A percentile compares a stretch with the other conserved stretches of the same genome.
Evolutionary conservation across 2,329 filamentous ascomycete species (phyloP).

Genomic region (Fusarium acutatum): DNA sequence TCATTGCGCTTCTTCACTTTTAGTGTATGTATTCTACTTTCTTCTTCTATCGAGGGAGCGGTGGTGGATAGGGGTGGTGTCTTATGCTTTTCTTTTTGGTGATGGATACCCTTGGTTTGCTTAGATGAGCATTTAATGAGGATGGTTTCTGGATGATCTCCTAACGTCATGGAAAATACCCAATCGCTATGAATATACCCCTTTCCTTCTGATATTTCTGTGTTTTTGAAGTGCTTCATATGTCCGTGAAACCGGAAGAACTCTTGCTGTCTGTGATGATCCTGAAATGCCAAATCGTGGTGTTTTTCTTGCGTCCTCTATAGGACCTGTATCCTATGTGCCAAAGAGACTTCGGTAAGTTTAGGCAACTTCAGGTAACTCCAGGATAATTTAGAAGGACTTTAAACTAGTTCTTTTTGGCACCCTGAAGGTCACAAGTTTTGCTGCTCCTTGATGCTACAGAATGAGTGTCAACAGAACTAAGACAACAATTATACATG

Average conservation of each 20-base stretch:
- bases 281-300: neutral
- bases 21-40: conserved; percentile 28
- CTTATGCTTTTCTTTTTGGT: neutral
- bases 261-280: neutral
- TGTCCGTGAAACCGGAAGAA: neutral
- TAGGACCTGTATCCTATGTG: neutral
- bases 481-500: neutral
- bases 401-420: no score
- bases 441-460: neutral
- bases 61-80: neutral
- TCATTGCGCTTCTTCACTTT: neutral
- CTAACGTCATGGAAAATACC: conserved; percentile 26
- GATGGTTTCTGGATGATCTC: conserved; percentile 4
- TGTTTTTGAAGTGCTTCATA: neutral
- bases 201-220: neutral
- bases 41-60: neutral
- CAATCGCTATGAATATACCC: conserved; percentile 30
- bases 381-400: neutral
- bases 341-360: neutral
- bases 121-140: conserved; percentile 26
- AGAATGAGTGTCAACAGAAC: neutral
- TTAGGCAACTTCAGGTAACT: neutral
- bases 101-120: conserved; percentile 29
- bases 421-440: no score
- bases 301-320: neutral